Evolutionary conservation across 192 early-diverging fungal species (phyloP).

Genomic region (Backusella psychrophila): DNA sequence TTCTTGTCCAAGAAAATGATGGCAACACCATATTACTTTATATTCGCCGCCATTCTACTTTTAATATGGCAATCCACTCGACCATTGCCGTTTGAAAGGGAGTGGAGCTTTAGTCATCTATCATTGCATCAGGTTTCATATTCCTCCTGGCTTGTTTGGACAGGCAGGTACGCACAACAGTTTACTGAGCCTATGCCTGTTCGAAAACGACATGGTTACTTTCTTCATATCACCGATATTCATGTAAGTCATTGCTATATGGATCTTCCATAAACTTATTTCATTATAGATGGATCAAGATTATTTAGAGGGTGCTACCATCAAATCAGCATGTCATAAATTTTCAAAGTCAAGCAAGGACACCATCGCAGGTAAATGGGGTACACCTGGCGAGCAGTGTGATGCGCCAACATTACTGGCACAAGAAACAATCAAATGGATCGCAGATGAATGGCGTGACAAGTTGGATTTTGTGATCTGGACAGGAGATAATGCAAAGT

Average conservation of each 20-base stretch:
- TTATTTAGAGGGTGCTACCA: conserved; percentile 50
- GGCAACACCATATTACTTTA: neutral
- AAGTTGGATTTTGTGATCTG: conserved; percentile 68
- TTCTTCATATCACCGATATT: conserved; percentile 67
- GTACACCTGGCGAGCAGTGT: conserved; percentile 53
- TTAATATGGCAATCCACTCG: neutral
- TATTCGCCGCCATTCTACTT: neutral
- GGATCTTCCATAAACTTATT: neutral
- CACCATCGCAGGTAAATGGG: conserved; percentile 42
- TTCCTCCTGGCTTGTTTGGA: conserved; percentile 3
- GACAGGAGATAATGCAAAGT: conserved; percentile 71
- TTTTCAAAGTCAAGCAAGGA: conserved; percentile 22
- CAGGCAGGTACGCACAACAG: neutral
- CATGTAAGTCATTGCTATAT: conserved; percentile 39
- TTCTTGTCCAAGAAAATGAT: neutral
- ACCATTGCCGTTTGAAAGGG: neutral
- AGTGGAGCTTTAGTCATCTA: neutral
- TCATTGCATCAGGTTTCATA: neutral
- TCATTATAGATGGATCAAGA: conserved; percentile 21
- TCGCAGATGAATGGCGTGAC: conserved; percentile 35
- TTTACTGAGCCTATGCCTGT: neutral
- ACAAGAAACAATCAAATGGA: conserved; percentile 55
- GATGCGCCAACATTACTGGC: conserved; percentile 55
- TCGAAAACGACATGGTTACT: conserved; percentile 39
- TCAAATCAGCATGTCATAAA: conserved; percentile 58